These are phyloP conservation scores for Citrus unshiu DNA, from an alignment of 345 rosid genomes.

Conservation along the genomic window DNA sequence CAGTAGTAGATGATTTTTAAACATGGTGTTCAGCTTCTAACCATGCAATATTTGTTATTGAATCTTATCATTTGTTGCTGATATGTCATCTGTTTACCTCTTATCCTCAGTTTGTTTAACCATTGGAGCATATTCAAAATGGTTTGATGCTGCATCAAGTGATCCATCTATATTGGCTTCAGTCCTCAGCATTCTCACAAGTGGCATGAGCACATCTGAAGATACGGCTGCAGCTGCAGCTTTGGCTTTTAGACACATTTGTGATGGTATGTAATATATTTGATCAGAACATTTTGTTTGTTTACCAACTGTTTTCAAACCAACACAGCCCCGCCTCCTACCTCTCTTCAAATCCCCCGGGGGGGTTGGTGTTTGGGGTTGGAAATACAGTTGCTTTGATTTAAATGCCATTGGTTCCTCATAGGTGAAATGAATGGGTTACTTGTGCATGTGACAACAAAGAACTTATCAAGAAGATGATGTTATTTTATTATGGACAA, in stretches of 20 bases:
- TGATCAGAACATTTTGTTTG: background rate
- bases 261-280: slow-evolving; percentile 57
- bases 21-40: background rate
- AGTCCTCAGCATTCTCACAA: slow-evolving; percentile 67
- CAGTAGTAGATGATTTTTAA: background rate
- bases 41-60: background rate
- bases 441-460: background rate
- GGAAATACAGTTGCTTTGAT: background rate
- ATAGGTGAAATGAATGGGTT: background rate
- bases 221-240: slow-evolving; percentile 99
- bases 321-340: no score
- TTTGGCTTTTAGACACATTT: slow-evolving; percentile 87
- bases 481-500: background rate
- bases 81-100: slow-evolving; percentile 12
- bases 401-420: background rate
- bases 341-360: no score
- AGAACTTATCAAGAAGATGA: background rate
- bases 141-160: slow-evolving; percentile 84
- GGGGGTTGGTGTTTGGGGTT: no score
- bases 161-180: slow-evolving; percentile 72
- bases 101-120: slow-evolving; percentile 84
- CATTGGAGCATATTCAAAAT: slow-evolving; percentile 94
- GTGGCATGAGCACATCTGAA: slow-evolving; percentile 91
- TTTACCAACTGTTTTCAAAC: background rate
- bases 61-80: slow-evolving; percentile 1